Evolutionary conservation across 331 rosid genomes (phyloP).

Genomic region (Quercus lobata): DNA sequence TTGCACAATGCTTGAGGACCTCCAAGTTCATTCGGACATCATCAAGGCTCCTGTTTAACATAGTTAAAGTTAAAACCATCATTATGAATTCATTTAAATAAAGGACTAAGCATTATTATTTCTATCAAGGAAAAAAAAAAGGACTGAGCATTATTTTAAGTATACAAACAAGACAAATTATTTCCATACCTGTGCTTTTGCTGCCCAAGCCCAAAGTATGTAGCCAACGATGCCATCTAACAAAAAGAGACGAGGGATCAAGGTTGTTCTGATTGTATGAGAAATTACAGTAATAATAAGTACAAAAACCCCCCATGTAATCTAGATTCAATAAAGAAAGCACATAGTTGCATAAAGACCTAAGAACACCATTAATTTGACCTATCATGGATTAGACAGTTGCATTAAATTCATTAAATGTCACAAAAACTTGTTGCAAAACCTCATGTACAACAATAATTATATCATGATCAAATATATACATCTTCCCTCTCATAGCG

Average conservation of each 20-base stretch:
- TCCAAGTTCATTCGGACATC: conserved; percentile 99
- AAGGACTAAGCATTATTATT: background rate
- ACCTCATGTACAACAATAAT: too few relatives aligned
- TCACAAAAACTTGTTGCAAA: background rate
- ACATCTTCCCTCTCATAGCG: too few relatives aligned
- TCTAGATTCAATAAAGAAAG: background rate
- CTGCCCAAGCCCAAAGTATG: conserved; percentile 79
- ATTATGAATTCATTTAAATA: background rate
- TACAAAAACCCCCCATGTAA: background rate
- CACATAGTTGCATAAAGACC: background rate
- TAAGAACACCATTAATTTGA: too few relatives aligned
- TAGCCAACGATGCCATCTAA: conserved; percentile 87
- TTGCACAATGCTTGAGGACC: conserved; percentile 91
- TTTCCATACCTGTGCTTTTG: conserved; percentile 71
- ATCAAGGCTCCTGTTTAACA: conserved; percentile 75
- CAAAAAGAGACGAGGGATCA: conserved; percentile 8
- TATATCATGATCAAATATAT: too few relatives aligned
- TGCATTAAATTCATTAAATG: background rate
- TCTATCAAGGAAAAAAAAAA: too few relatives aligned
- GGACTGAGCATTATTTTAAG: background rate
- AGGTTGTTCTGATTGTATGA: background rate
- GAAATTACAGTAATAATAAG: background rate
- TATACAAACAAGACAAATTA: background rate
- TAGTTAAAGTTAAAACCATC: background rate
- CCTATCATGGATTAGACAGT: background rate